These are phyloP conservation scores for Leptographium lundbergii DNA, from an alignment of 2,329 filamentous ascomycete genomes.

Conservation along the genomic window DNA sequence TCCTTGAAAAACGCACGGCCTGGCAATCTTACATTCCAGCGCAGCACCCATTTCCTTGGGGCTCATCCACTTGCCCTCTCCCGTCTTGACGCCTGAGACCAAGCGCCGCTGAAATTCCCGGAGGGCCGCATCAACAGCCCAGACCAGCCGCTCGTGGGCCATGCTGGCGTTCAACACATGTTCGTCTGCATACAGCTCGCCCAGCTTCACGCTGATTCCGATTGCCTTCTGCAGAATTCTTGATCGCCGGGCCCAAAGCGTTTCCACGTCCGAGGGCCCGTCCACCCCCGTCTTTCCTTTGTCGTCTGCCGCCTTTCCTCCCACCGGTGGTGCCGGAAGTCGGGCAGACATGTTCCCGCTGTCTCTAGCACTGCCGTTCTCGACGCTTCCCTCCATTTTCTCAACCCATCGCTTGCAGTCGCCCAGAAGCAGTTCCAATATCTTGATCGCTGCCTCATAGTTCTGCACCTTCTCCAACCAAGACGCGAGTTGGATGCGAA, in stretches of 20 bases:
- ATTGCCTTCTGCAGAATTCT: slow-evolving; percentile 62
- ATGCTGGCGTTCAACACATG: slow-evolving; percentile 61
- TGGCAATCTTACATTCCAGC: slow-evolving; percentile 44
- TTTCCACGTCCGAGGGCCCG: slow-evolving; percentile 24
- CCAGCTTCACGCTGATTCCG: slow-evolving; percentile 69
- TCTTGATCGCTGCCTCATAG: slow-evolving; percentile 56
- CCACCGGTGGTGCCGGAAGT: slow-evolving; percentile 1
- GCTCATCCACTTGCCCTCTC: slow-evolving; percentile 59
- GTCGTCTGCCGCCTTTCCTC: background rate
- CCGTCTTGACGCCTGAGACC: slow-evolving; percentile 53
- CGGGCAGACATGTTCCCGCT: background rate
- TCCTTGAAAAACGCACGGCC: slow-evolving; percentile 6
- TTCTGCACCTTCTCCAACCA: slow-evolving; percentile 69
- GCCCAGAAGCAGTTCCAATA: slow-evolving; percentile 61
- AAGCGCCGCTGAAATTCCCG: slow-evolving; percentile 60
- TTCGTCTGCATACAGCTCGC: slow-evolving; percentile 66
- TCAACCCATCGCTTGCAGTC: slow-evolving; percentile 56
- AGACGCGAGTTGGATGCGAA: slow-evolving; percentile 68
- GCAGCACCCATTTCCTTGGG: slow-evolving; percentile 60
- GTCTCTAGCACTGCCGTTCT: slow-evolving; percentile 28
- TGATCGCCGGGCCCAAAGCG: slow-evolving; percentile 44
- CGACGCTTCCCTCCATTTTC: slow-evolving; percentile 35
- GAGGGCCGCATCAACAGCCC: slow-evolving; percentile 69
- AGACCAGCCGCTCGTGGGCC: slow-evolving; percentile 63
- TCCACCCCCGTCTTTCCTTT: background rate